phyloP scores from a whole-genome alignment of 768 basidiomycete genomes.

The Roridomyces roridus region DNA sequence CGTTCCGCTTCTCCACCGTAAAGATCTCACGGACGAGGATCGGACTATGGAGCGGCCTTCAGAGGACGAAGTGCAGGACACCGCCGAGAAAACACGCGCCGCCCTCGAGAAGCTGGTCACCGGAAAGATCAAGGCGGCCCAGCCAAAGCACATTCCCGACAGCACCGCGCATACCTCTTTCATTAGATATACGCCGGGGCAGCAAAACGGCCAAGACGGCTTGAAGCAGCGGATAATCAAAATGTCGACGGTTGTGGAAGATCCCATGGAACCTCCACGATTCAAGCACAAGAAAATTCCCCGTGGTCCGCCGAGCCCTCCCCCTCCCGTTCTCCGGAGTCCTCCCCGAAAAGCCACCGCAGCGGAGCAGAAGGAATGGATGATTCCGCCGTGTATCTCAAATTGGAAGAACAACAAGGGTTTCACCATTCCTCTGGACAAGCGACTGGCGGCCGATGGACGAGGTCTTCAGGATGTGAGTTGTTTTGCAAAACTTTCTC shows the following conservation, averaged over 20 bases:
- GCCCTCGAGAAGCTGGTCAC: conserved; percentile 94
- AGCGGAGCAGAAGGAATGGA: conserved; percentile 99
- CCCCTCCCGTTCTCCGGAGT: conserved; percentile 92
- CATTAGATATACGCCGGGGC: conserved; percentile 96
- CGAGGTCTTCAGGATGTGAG: conserved; percentile 96
- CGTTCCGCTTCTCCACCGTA: conserved; percentile 88
- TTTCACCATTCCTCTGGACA: conserved; percentile 98
- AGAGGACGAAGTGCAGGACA: conserved; percentile 90
- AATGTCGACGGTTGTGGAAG: conserved; percentile 98
- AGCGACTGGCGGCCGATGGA: conserved; percentile 97
- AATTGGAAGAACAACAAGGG: conserved; percentile 99
- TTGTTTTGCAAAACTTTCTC: conserved; percentile 10
- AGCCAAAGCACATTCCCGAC: conserved; percentile 94
- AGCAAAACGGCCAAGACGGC: conserved; percentile 71
- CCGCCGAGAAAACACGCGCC: conserved; percentile 87
- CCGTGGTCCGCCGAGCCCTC: conserved; percentile 93
- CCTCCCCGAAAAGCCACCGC: conserved; percentile 96
- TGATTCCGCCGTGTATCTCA: conserved; percentile 99
- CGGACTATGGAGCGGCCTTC: conserved; percentile 90
- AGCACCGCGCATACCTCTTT: conserved; percentile 84
- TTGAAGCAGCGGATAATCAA: conserved; percentile 97
- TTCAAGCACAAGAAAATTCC: conserved; percentile 99
- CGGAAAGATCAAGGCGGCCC: conserved; percentile 97
- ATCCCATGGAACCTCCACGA: conserved; percentile 94
- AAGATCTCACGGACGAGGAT: conserved; percentile 80